Evolutionary conservation across 805 yeast species (phyloP).

Genomic region (Cyberlindnera bimundalis): DNA sequence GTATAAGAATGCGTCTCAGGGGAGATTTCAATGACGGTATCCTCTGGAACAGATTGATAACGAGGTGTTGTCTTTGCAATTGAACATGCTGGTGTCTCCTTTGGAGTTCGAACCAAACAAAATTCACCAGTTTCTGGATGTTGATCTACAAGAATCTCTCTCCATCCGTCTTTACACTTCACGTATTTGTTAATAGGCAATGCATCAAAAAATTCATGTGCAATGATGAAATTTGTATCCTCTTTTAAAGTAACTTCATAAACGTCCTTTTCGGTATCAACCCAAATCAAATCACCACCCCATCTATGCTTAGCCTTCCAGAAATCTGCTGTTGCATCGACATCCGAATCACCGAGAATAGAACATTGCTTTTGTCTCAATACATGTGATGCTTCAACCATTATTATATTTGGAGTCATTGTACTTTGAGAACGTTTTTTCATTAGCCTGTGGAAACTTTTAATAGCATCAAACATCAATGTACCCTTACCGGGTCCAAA

Average conservation of each 20-base stretch:
- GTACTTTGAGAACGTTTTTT: constrained; percentile 32
- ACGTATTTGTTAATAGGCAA: constrained; percentile 71
- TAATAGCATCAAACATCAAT: constrained; percentile 61
- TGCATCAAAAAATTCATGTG: constrained; percentile 89
- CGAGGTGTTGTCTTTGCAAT: constrained; percentile 51
- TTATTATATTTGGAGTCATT: constrained; percentile 36
- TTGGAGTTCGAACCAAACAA: constrained; percentile 53
- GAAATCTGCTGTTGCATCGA: constrained; percentile 11
- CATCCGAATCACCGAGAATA: constrained; percentile 35
- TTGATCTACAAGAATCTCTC: constrained; percentile 69
- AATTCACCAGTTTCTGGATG: constrained; percentile 34
- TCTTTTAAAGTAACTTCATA: constrained; percentile 8
- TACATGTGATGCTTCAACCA: constrained; percentile 72
- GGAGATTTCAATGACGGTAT: constrained; percentile 66
- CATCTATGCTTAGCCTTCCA: constrained; percentile 31
- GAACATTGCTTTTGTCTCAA: constrained; percentile 51
- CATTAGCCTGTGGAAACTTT: constrained; percentile 41
- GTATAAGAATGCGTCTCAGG: constrained; percentile 66
- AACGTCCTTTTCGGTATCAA: constrained; percentile 53
- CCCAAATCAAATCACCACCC: constrained; percentile 56
- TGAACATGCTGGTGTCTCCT: constrained; percentile 58
- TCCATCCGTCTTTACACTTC: constrained; percentile 67
- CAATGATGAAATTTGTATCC: constrained; percentile 60
- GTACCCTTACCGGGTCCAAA: constrained; percentile 89
- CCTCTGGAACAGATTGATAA: constrained; percentile 49